phyloP scores from a whole-genome alignment of 805 yeast species.

The Kockiozyma suomiensis region DNA sequence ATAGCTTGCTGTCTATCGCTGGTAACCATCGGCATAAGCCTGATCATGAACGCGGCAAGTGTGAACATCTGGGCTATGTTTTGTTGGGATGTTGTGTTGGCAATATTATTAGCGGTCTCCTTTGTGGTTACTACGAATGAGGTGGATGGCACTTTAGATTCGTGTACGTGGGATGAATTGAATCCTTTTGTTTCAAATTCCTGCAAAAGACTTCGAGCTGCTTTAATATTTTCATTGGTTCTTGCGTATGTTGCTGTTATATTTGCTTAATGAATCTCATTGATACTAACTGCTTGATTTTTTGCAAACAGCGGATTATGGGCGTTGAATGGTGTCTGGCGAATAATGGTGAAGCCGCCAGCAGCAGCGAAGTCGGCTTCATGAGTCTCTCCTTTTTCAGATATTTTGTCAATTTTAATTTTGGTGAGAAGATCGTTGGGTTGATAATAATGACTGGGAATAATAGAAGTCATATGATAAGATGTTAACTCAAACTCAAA shows the following conservation, averaged over 20 bases:
- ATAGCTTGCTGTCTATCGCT: conserved; percentile 14
- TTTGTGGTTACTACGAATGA: conserved; percentile 14
- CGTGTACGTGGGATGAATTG: conserved; percentile 25
- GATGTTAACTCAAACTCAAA: no score
- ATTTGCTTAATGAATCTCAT: background rate
- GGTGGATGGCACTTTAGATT: background rate
- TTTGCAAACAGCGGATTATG: conserved; percentile 9
- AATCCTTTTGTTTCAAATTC: conserved; percentile 22
- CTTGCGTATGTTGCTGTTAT: conserved; percentile 17
- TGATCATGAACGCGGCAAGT: background rate
- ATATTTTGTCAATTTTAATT: background rate
- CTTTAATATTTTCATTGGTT: conserved; percentile 19
- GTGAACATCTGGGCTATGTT: background rate
- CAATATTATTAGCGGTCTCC: conserved; percentile 5
- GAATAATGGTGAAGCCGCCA: background rate
- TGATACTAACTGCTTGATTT: background rate
- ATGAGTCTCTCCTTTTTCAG: background rate
- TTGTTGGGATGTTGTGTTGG: conserved; percentile 20
- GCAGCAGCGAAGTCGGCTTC: background rate
- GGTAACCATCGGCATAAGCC: conserved; percentile 7
- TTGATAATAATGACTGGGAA: background rate
- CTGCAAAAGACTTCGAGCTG: conserved; percentile 28
- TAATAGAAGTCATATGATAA: no score
- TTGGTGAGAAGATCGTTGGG: background rate
- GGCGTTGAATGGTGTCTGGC: background rate